Percentiles rank a stretch among this genome's conserved stretches.
These are phyloP conservation scores for Fusarium sp. DNA, from an alignment of 2,329 filamentous ascomycete species.

Conservation along the genomic window DNA sequence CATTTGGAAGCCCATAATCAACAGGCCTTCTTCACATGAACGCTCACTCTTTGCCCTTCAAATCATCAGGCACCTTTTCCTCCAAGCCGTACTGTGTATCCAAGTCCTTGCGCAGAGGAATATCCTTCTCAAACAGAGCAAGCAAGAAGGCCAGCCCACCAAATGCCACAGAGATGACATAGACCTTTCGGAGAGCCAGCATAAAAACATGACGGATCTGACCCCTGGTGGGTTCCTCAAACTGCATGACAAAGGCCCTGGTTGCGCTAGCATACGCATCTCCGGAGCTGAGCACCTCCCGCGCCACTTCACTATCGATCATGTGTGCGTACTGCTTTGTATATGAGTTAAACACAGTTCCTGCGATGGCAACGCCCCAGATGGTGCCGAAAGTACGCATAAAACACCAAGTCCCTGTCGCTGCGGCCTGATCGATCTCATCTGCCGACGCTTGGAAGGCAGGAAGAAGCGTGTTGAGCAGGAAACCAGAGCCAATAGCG, in stretches of 20 bases:
- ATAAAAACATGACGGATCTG: conserved; percentile 44
- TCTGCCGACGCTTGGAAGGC: conserved; percentile 53
- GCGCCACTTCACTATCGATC: conserved; percentile 33
- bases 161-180: conserved; percentile 37
- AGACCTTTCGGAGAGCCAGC: conserved; percentile 40
- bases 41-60: not conserved
- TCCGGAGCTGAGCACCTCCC: conserved; percentile 36
- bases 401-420: conserved; percentile 55
- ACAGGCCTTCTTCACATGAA: not conserved
- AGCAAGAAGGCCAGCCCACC: conserved; percentile 36
- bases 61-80: not conserved
- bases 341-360: conserved; percentile 53
- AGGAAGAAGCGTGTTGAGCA: conserved; percentile 56
- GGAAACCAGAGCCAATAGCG: conserved; percentile 55
- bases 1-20: not conserved
- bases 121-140: conserved; percentile 42
- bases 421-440: conserved; percentile 51
- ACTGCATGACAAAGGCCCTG: conserved; percentile 36
- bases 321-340: conserved; percentile 33
- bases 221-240: conserved; percentile 22
- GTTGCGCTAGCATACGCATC: conserved; percentile 46
- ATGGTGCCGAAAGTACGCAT: conserved; percentile 57
- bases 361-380: conserved; percentile 59
- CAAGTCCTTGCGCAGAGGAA: conserved; percentile 42
- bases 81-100: conserved; percentile 46